Evolutionary conservation across 495 filamentous ascomycete species (phyloP), one percentile per base, ranked within the genome.

Genomic region (Aspergillus taichungensis): DNA sequence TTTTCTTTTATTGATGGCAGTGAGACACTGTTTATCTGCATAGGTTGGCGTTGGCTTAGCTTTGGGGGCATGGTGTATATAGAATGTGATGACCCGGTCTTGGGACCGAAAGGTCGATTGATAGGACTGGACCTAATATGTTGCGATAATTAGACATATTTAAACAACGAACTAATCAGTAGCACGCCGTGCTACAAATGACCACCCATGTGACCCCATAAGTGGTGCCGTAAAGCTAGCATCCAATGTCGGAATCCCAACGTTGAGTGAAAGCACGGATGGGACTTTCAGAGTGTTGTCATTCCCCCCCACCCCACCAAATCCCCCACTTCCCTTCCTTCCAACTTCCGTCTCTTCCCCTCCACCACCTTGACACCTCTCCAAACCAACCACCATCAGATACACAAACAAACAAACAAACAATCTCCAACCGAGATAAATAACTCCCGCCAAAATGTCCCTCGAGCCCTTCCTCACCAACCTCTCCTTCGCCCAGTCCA

Each of bases 401-500:
- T n/a, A n/a, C n/a, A 44, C 50, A 5, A 1, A 39, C 13, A 9
- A 12, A 30, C 24, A 40, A 37, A 36, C 30, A 49, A 48, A 49
- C 30, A 18, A 37, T 29, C 35, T 40, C 44, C 18, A 43, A 50
- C 36, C 36, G 28, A 33, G 45, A 34, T 34, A 14, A 24, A 47
- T 24, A 34, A 37, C 0, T 32, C 29, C 14, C 32, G 8, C 27
- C 53, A 69, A 38, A 40, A 69, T 69, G 66, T 49, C 62, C 37
- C 46, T 62, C 43, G 35, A 57, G 27, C 29, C 45, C 42, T 69
- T 64, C 56, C 52, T 57, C 47, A 42, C 52, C 45, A 59, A 51
- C 57, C 59, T 68, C 44, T 49, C 56, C 32, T 39, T 55, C 47
- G 54, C 62, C 47, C 59, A 66, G 46, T 54, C 47, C 44, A 59